Percentiles rank a stretch among this genome's conserved stretches.
These are phyloP conservation scores for Reticulascus tulasneorum DNA, from an alignment of 2,329 filamentous ascomycete genomes.

Conservation along the genomic window DNA sequence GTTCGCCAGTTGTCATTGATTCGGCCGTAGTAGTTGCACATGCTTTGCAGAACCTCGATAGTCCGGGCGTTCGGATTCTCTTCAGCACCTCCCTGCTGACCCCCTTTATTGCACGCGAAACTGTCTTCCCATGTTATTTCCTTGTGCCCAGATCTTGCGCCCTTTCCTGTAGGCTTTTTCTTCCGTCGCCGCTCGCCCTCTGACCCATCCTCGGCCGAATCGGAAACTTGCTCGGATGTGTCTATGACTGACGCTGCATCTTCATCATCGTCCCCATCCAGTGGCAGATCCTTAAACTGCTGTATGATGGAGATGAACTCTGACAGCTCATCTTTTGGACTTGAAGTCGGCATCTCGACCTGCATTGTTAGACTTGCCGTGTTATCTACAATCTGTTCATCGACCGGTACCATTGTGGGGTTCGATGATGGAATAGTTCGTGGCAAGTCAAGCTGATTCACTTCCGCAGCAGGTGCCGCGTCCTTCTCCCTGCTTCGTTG, in stretches of 20 bases:
- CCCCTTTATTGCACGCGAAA: slow-evolving; percentile 53
- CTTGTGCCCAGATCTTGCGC: slow-evolving; percentile 22
- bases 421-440: slow-evolving; percentile 1
- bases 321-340: slow-evolving; percentile 52
- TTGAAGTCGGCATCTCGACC: background rate
- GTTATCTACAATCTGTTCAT: background rate
- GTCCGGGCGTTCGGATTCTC: slow-evolving; percentile 70
- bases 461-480: background rate
- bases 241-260: slow-evolving; percentile 23
- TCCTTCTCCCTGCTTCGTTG: slow-evolving; percentile 11
- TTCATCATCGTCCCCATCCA: slow-evolving; percentile 48
- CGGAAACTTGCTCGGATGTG: slow-evolving; percentile 15
- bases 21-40: slow-evolving; percentile 73
- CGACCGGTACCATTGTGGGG: background rate
- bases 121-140: slow-evolving; percentile 37
- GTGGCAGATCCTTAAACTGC: slow-evolving; percentile 54
- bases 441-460: too few species aligned
- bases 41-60: slow-evolving; percentile 71
- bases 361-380: too few species aligned
- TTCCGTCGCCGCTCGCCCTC: slow-evolving; percentile 23
- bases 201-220: slow-evolving; percentile 15
- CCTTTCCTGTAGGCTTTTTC: slow-evolving; percentile 16
- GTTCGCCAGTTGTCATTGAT: slow-evolving; percentile 75
- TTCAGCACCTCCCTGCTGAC: slow-evolving; percentile 36
- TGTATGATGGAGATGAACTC: slow-evolving; percentile 61